These are phyloP conservation scores for Copromyces sp. DNA, from an alignment of 495 filamentous ascomycete genomes.

Conservation along the genomic window DNA sequence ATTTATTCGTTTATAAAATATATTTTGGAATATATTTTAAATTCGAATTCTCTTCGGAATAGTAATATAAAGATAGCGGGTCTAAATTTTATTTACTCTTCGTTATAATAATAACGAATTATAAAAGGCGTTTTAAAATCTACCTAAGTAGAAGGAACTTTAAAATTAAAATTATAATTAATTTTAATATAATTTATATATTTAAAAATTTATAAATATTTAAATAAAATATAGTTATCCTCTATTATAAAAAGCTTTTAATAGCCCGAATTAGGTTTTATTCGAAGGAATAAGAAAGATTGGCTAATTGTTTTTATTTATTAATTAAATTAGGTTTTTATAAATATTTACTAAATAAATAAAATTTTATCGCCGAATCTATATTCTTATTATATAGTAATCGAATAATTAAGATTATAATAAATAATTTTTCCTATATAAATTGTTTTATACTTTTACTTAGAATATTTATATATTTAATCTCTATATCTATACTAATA, in stretches of 20 bases:
- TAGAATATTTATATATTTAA: background rate
- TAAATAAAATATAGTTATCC: background rate
- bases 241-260: background rate
- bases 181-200: background rate
- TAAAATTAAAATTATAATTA: background rate
- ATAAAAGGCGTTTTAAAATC: too few relatives aligned
- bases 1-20: background rate
- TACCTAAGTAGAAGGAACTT: background rate
- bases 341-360: background rate
- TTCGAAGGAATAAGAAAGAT: background rate
- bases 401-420: background rate
- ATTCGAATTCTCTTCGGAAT: background rate
- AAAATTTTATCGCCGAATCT: background rate
- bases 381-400: background rate
- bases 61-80: background rate
- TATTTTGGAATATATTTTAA: background rate
- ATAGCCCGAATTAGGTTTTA: background rate
- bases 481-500: too few relatives aligned
- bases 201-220: background rate
- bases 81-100: background rate
- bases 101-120: background rate
- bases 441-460: background rate
- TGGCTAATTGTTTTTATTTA: background rate
- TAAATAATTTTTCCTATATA: background rate
- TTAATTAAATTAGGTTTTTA: background rate